Evolutionary conservation across 352 stramenopile species (phyloP), one percentile per base, ranked within the genome.

Genomic region (Vaucheria bursata): DNA sequence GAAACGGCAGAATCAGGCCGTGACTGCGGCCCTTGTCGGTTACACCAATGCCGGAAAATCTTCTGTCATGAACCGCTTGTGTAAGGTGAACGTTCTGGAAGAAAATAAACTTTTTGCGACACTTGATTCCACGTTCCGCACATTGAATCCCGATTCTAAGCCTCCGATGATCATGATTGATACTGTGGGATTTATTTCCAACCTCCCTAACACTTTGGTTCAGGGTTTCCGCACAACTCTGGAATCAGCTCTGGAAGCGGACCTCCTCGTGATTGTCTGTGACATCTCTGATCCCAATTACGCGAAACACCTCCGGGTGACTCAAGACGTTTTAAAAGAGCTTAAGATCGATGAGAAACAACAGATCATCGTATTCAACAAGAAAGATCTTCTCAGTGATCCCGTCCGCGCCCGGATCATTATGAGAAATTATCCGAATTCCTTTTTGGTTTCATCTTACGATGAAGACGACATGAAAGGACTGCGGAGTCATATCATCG

Each of bases 231-330:
- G 25, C 12, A 59, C 45, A 18, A 59, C 45, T 25, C 45, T 59
- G 18, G 45, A 59, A 59, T 59, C 45, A 18, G 45, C 45, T 25
- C 18, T 59, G 18, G 45, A 59, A 59, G 45, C 45, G 12, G 45
- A 59, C 45, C 45, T 59, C 45, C 25, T 59, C 12, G 25, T 59
- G 12, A 59, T 59, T 25, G 45, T 59, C 12, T 59, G 45, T 59
- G 45, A 59, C 45, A 59, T 59, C 45, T 59, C 45, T 59, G 45
- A 59, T 25, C 45, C 45, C 45, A 59, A 59, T 25, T 59, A 59
- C 45, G 12, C 18, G 25, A 59, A 59, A 25, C 45, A 59, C 25
- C 45, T 59, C 12, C 45, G 25, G 25, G 45, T 59, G 45, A 59
- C 45, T 59, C 45, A 59, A 59, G 45, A 59, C 25, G 45, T 59